Percentiles rank a stretch among this genome's conserved stretches.
These are phyloP conservation scores for Murraya paniculata DNA, from an alignment of 345 rosid species.

Conservation along the genomic window DNA sequence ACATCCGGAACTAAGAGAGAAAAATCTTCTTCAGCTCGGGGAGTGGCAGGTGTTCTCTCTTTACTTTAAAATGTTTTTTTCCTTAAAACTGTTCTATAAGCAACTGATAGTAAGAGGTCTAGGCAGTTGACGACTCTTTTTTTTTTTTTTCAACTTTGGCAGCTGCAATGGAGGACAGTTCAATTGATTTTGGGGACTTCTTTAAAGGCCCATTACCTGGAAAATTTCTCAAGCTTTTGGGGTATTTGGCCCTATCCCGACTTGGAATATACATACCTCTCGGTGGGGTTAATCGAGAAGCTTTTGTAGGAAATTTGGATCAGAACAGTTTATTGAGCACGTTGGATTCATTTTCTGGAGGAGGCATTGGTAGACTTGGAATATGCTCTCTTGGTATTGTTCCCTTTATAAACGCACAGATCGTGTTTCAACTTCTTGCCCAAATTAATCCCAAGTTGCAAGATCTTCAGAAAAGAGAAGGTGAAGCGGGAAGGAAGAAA, in stretches of 20 bases:
- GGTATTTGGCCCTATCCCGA: conserved; percentile 79
- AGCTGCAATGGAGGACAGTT: conserved; percentile 99
- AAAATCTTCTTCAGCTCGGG: conserved; percentile 64
- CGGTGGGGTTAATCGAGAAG: conserved; percentile 94
- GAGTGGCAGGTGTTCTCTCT: conserved; percentile 66
- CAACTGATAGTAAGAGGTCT: conserved; percentile 5
- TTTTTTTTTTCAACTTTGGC: conserved; percentile 35
- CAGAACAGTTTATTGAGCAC: conserved; percentile 89
- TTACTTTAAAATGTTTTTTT: conserved; percentile 5
- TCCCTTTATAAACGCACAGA: conserved; percentile 92
- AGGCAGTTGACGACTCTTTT: conserved; percentile 19
- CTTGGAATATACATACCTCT: conserved; percentile 92
- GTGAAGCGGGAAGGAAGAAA: conserved; percentile 98
- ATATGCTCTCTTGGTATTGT: conserved; percentile 97
- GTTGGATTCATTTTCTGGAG: conserved; percentile 95
- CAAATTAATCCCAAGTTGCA: conserved; percentile 96
- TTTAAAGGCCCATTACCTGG: conserved; percentile 93
- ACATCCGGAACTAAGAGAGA: conserved; percentile 63
- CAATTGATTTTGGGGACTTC: conserved; percentile 96
- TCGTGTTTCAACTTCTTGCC: conserved; percentile 97
- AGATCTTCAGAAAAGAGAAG: conserved; percentile 99
- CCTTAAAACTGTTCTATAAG: background rate
- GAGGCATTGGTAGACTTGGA: conserved; percentile 96
- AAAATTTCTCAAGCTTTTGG: conserved; percentile 87
- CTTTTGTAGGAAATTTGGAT: conserved; percentile 88